Evolutionary conservation across 2,329 filamentous ascomycete species (phyloP), one percentile per base, ranked within the genome.

Genomic region (Drechslera avenae): DNA sequence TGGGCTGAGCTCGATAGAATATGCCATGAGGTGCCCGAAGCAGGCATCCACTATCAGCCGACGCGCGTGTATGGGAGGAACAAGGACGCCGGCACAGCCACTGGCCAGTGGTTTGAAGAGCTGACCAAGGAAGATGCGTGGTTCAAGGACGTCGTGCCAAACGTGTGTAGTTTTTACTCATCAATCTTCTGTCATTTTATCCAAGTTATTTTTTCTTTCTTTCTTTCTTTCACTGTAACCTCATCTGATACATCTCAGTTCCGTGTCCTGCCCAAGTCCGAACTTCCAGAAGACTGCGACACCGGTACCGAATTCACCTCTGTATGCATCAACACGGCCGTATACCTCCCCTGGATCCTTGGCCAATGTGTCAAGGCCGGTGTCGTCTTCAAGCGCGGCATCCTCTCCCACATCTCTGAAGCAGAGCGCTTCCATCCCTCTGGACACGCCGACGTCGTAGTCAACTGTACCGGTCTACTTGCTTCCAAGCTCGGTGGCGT

Each of bases 301-400:
- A 88, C 87, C 9, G 91, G 86, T 18, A 89, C 84, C 42, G 79
- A 82, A 47, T 96, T 94, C 73, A 90, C 84, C 6, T 93, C 89
- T 1, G 86, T 96, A 33, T 97, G 92, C 75, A 93, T 97, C 72
- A 97, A 97, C 76, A 90, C 90, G 0, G 85, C 89, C 34, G 76
- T 97, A 50, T 97, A 97, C 75, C 84, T 97, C 2, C 85, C 90
- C 3, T 97, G 89, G 85, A 85, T 97, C 0, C 78, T 89, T 0
- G 88, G 89, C 0, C 87, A 94, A 75, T 95, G 90, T 71, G 80
- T 89, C 21, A 85, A 84, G 62, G 83, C 85, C 49, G 89, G 90
- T 21, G 88, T 89, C 5, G 78, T 84, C 1, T 77, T 80, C 53
- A 74, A 72, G 30, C 69, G 78, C 23, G 75, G 72, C 34, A 68